These are phyloP conservation scores for Metschnikowia hibisci DNA, from an alignment of 805 yeast species.

Conservation along the genomic window DNA sequence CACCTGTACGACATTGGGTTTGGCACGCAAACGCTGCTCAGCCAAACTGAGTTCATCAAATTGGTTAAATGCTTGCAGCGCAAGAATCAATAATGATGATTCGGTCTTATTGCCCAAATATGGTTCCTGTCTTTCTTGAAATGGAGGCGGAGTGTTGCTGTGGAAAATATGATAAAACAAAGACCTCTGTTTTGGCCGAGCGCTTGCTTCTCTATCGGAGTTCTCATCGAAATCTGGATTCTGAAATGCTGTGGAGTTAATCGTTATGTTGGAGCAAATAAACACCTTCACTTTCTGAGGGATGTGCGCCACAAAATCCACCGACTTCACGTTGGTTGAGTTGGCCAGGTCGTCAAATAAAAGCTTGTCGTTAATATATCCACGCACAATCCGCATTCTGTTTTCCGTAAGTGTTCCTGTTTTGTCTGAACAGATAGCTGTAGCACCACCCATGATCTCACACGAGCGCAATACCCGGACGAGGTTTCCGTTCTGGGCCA, in stretches of 20 bases:
- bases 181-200: slow-evolving; percentile 28
- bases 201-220: slow-evolving; percentile 22
- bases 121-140: slow-evolving; percentile 41
- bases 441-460: slow-evolving; percentile 99
- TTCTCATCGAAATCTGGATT: slow-evolving; percentile 44
- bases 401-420: slow-evolving; percentile 97
- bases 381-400: slow-evolving; percentile 84
- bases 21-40: slow-evolving; percentile 24
- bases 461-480: slow-evolving; percentile 93
- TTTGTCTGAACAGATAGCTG: slow-evolving; percentile 92
- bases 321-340: slow-evolving; percentile 27
- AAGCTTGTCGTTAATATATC: slow-evolving; percentile 30
- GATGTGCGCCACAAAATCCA: slow-evolving; percentile 20
- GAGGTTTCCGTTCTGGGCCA: slow-evolving; percentile 93
- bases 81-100: slow-evolving; percentile 74
- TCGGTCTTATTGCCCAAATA: slow-evolving; percentile 94
- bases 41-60: slow-evolving; percentile 44
- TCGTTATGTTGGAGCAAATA: slow-evolving; percentile 52
- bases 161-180: slow-evolving; percentile 26
- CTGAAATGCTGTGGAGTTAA: slow-evolving; percentile 91
- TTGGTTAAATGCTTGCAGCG: slow-evolving; percentile 52
- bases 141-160: slow-evolving; percentile 9
- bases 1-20: slow-evolving; percentile 51
- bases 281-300: slow-evolving; percentile 21
- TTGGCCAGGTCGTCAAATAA: slow-evolving; percentile 44